Conservation (phyloP, 2,329 filamentous ascomycete genomes). For the Xylariales sp. region DNA sequence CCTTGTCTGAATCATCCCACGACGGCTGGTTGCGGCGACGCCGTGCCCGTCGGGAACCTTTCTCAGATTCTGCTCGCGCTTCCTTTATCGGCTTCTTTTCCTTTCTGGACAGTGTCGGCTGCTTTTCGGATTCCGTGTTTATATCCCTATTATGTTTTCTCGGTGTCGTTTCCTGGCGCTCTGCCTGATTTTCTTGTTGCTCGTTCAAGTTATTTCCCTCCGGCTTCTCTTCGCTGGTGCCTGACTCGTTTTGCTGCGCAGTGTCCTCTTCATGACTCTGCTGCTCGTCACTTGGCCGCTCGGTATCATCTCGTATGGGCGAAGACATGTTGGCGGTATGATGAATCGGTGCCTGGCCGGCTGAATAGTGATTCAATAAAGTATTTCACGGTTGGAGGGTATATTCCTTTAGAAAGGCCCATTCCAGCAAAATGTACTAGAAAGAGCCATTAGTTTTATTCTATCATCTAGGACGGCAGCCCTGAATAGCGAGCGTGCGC, state of each 20-base stretch:
- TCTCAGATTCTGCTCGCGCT: constrained; percentile 44
- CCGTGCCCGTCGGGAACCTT: constrained; percentile 43
- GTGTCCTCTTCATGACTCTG: constrained; percentile 28
- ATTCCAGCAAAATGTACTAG: constrained; percentile 6
- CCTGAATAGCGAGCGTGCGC: background rate
- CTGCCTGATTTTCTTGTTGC: constrained; percentile 26
- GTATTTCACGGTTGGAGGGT: background rate
- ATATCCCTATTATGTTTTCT: constrained; percentile 32
- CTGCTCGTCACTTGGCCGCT: constrained; percentile 12
- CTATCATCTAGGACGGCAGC: constrained; percentile 20
- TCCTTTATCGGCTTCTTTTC: constrained; percentile 40
- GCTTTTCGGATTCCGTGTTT: constrained; percentile 35
- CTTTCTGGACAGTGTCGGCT: constrained; percentile 54
- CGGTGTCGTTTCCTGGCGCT: constrained; percentile 24
- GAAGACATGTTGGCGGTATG: constrained; percentile 27
- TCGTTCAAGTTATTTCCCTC: constrained; percentile 17
- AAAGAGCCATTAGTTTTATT: constrained; percentile 43
- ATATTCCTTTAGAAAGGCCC: background rate
- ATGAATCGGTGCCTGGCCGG: background rate
- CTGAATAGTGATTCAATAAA: constrained; percentile 1
- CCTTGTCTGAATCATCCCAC: constrained; percentile 46
- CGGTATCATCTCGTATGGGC: constrained; percentile 16
- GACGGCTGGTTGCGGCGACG: constrained; percentile 50
- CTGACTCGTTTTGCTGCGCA: constrained; percentile 17
- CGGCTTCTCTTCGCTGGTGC: constrained; percentile 26